These are phyloP conservation scores for Didymellaceae sp. DNA, from an alignment of 2,329 filamentous ascomycete species.

Conservation along the genomic window DNA sequence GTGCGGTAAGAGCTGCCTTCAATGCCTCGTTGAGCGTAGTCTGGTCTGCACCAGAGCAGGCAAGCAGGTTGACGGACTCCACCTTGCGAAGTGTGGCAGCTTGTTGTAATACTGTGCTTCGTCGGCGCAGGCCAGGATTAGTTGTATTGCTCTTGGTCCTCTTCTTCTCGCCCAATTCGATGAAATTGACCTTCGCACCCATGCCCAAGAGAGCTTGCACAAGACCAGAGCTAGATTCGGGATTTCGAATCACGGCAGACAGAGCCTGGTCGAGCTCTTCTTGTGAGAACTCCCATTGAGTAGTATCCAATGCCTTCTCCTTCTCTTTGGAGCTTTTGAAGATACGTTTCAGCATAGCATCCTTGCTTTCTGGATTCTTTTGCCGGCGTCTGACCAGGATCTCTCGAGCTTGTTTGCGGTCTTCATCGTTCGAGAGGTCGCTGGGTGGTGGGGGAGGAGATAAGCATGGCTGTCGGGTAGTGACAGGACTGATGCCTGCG, in stretches of 20 bases:
- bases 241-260: constrained; percentile 40
- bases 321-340: constrained; percentile 47
- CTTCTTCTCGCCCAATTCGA: constrained; percentile 29
- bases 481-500: constrained; percentile 35
- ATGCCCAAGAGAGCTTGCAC: constrained; percentile 44
- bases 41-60: constrained; percentile 45
- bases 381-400: constrained; percentile 41
- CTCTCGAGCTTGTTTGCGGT: constrained; percentile 38
- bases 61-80: constrained; percentile 41
- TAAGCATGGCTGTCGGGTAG: constrained; percentile 40
- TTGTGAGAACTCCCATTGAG: constrained; percentile 41
- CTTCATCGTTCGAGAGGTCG: constrained; percentile 40
- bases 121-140: constrained; percentile 32
- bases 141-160: constrained; percentile 30
- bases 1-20: constrained; percentile 40
- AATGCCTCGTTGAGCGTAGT: constrained; percentile 43
- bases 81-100: constrained; percentile 40
- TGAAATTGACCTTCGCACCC: constrained; percentile 45
- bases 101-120: constrained; percentile 46
- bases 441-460: constrained; percentile 41
- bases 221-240: constrained; percentile 38
- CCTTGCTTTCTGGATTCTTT: constrained; percentile 38
- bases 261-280: constrained; percentile 46
- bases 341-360: constrained; percentile 43
- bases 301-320: constrained; percentile 34